Base-by-base conservation (phyloP, 805 yeast species). In the Ogataea ramenticola region DNA sequence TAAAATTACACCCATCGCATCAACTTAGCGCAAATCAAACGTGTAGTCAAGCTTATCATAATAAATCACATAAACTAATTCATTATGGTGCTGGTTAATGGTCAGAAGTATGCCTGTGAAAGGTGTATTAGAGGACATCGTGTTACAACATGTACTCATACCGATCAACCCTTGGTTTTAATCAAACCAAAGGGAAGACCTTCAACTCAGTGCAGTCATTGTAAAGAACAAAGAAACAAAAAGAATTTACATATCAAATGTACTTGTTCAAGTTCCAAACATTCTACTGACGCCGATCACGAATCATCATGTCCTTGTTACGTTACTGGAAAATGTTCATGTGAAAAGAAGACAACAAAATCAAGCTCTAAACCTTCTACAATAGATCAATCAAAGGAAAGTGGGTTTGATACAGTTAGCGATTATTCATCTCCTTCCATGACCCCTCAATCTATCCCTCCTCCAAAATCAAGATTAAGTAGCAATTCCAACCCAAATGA, bases 181-280 rank as follows among this genome's bases (percentile, higher is more conserved):
- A 91, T 93, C 61, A 93, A 93, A 59, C 96, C 96, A 16, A 93
- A 93, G 60, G 99, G 99, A 3, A 72, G 99, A 45, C 99, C 99
- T 1, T 80, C 96, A 0, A 82, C 96, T 1, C 96, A 89, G 57
- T 91, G 98, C 57, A 70, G 74, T 33, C 95, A 86, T 58, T 91
- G 96, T 60, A 80, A 88, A 49, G 87, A 82, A 45, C 75, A 81
- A 51, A 68, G 96, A 32, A 81, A 79, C 56, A 57, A 70, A 48
- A 82, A 81, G 52, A 79, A 82, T 53, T 67, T 79, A 2, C 93
- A 86, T 58, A 76, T 76, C 7, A 62, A 74, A 19, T 87, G 98
- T 62, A 70, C 78, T 3, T 87, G 96, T 67, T 80, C 81, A 11
- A 72, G 96, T 67, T 80, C 81, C 11, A 72, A 72, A 65, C n/a